Evolutionary conservation across 352 stramenopile species (phyloP), one percentile per base, ranked within the genome.

Genomic region (Pythium monospermum): DNA sequence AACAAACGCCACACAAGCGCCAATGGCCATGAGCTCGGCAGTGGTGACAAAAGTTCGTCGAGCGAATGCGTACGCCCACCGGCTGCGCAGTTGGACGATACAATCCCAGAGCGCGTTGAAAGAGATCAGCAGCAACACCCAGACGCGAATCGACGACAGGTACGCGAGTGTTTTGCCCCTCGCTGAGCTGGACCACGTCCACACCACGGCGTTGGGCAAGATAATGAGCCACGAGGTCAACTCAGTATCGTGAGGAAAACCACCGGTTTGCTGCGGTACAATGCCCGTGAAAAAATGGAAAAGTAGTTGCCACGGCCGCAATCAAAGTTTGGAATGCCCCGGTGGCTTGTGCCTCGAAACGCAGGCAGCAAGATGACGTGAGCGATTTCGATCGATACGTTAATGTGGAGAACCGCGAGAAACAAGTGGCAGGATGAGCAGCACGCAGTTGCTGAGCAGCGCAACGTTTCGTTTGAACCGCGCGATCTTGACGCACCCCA

Each of bases 141-240:
- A 53, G 31, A 53, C 8, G 2, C 46, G 32, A n/a, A 53, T 18
- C 19, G 32, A 27, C 3, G 46, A 45, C 15, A 53, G 22, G 25
- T 30, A 28, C 32, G 46, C 12, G 3, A 39, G 31, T 2, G 36
- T 6, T n/a, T 35, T 30, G 7, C 46, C 37, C 16, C 15, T 27
- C 15, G 3, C 25, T 13, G 43, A 37, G 4, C n/a, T 18, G 15
- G 27, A 19, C 46, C 32, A 45, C 15, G 26, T 44, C 46, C 46
- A 53, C 21, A 53, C 35, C 16, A 53, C 27, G 32, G 46, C 22
- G 35, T 53, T 53, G 31, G 46, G 32, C 19, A 53, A 22, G 21
- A 53, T 44, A 16, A 45, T 31, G 16, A 25, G 32, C 46, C 46
- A 53, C 32, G 46, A 30, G 4, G 44, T 3, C 3, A 53, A 10